Percentiles rank a stretch among this genome's conserved stretches.
phyloP scores from a whole-genome alignment of 169 alveolate genomes.

The Eimeria praecox region DNA sequence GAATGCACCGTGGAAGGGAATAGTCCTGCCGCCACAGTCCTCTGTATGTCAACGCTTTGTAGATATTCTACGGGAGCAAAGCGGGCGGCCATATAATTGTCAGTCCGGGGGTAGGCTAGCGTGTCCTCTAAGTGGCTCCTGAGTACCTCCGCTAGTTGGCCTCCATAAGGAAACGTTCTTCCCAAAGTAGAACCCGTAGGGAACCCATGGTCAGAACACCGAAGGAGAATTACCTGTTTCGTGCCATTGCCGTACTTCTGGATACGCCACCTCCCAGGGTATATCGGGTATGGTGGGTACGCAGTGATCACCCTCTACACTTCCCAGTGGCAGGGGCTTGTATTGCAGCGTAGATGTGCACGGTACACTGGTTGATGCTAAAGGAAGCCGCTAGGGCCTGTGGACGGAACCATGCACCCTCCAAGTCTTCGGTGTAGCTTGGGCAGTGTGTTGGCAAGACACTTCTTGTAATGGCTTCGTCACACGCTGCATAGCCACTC shows the following conservation, averaged over 20 bases:
- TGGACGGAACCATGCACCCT: not conserved
- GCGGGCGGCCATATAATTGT: no score
- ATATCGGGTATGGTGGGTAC: not conserved
- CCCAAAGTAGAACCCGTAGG: not conserved
- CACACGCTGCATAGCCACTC: no score
- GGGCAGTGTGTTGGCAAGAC: no score
- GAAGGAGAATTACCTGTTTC: not conserved
- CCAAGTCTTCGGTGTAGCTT: no score
- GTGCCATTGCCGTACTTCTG: no score
- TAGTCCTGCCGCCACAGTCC: not conserved
- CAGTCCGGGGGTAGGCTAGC: not conserved
- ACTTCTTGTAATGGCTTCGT: no score
- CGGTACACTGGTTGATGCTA: not conserved
- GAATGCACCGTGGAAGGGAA: not conserved
- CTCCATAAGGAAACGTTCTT: not conserved
- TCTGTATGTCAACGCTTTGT: not conserved
- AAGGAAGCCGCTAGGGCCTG: not conserved
- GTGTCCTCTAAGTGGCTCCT: not conserved
- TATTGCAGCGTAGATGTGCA: not conserved
- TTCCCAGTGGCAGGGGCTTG: not conserved
- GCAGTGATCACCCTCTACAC: not conserved
- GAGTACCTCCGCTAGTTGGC: not conserved
- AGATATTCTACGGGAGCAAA: not conserved
- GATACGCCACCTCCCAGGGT: not conserved
- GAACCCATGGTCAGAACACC: not conserved